These are phyloP conservation scores for Penicillium pancosmium DNA, from an alignment of 495 filamentous ascomycete genomes.

Conservation along the genomic window DNA sequence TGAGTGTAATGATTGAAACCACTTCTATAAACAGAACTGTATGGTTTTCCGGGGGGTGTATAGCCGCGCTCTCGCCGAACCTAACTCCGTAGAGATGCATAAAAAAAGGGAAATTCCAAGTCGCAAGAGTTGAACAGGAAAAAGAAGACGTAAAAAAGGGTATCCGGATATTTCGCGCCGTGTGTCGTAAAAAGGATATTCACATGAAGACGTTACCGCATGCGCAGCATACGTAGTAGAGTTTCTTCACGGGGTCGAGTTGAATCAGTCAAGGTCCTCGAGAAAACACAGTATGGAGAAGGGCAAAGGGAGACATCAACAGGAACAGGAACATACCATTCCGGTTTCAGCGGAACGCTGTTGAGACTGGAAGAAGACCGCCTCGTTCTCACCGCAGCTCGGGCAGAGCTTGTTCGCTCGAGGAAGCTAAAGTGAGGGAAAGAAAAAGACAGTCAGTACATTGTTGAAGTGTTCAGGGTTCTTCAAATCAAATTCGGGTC, in stretches of 20 bases:
- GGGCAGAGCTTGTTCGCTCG: slow-evolving; percentile 82
- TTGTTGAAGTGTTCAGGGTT: slow-evolving; percentile 1
- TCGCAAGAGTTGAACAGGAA: neutral
- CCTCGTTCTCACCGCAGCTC: slow-evolving; percentile 78
- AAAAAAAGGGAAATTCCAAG: slow-evolving; percentile 14
- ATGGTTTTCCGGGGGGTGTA: neutral
- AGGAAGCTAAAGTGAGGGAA: slow-evolving; percentile 68
- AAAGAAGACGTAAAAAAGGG: slow-evolving; percentile 28
- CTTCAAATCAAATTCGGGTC: slow-evolving; percentile 6
- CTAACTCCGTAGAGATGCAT: slow-evolving; percentile 35
- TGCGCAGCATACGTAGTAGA: slow-evolving; percentile 94
- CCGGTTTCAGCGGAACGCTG: slow-evolving; percentile 95
- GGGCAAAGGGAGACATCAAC: neutral
- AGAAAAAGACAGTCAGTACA: slow-evolving; percentile 49
- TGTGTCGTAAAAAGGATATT: slow-evolving; percentile 26
- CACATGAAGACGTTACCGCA: slow-evolving; percentile 85
- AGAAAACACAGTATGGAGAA: neutral
- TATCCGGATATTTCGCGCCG: slow-evolving; percentile 36
- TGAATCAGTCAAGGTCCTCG: neutral
- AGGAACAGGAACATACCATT: slow-evolving; percentile 64
- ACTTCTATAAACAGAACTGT: neutral
- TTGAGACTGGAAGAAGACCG: slow-evolving; percentile 98
- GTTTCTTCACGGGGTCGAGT: slow-evolving; percentile 65
- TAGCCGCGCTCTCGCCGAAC: slow-evolving; percentile 23
- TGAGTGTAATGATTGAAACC: no score